Conservation (phyloP, 2,329 filamentous ascomycete species). For the Sporothrix curviconia region DNA sequence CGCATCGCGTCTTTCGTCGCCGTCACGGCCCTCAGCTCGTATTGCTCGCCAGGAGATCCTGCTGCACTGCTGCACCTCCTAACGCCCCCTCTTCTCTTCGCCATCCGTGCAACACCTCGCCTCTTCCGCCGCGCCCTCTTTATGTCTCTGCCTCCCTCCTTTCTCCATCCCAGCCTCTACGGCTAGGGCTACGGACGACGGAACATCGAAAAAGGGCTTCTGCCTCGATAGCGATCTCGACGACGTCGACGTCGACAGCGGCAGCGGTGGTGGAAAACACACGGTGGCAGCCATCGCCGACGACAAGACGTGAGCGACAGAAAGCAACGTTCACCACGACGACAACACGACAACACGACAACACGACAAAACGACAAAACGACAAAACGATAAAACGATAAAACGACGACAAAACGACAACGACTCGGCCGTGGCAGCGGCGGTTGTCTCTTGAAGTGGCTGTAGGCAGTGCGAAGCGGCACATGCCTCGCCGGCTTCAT, state of each 20-base stretch:
- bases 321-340: too few species aligned
- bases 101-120: not conserved
- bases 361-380: not conserved
- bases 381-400: not conserved
- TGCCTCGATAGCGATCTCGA: slow-evolving; percentile 15
- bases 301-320: not conserved
- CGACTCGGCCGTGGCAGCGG: not conserved
- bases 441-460: not conserved
- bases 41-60: not conserved
- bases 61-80: not conserved
- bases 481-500: not conserved
- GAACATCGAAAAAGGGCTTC: not conserved
- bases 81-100: not conserved
- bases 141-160: slow-evolving; percentile 15
- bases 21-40: not conserved
- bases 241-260: slow-evolving; percentile 14
- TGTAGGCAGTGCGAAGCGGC: not conserved
- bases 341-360: not conserved
- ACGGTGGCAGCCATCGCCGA: not conserved
- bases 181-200: slow-evolving; percentile 17
- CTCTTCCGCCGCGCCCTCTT: not conserved
- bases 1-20: not conserved
- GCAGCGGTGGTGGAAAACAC: not conserved
- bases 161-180: slow-evolving; percentile 19
- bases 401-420: not conserved